Percentiles rank a stretch among this genome's conserved stretches.
Conservation (phyloP, 2,329 filamentous ascomycete species). For the Leptographium radiaticola region DNA sequence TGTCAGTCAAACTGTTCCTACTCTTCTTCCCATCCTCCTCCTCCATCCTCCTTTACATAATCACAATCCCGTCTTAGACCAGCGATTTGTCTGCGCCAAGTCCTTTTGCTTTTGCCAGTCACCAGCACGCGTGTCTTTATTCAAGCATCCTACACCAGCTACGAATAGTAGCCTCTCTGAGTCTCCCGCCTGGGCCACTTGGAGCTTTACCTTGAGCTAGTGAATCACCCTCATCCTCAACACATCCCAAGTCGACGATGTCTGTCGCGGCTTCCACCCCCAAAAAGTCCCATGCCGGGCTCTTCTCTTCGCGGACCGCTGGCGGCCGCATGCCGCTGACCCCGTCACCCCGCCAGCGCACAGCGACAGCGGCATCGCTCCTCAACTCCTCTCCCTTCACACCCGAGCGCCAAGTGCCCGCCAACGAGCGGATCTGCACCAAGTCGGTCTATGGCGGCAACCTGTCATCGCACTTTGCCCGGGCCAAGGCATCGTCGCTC, state of each 20-base stretch:
- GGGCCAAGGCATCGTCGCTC: conserved; percentile 54
- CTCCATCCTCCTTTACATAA: conserved; percentile 12
- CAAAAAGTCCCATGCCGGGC: conserved; percentile 83
- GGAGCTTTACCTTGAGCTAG: not conserved
- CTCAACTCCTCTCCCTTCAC: conserved; percentile 63
- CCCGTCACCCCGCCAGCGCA: conserved; percentile 65
- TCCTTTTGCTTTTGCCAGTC: not conserved
- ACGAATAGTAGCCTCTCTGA: too few relatives aligned
- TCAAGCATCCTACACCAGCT: too few relatives aligned
- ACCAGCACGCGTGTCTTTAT: too few relatives aligned
- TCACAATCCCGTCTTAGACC: conserved; percentile 6
- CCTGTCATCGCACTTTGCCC: conserved; percentile 65
- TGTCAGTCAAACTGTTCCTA: not conserved
- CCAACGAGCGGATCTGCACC: conserved; percentile 37
- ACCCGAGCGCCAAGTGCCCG: conserved; percentile 46
- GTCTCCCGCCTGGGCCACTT: not conserved
- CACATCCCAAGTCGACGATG: conserved; percentile 52
- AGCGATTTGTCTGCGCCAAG: conserved; percentile 3
- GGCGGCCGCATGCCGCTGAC: conserved; percentile 91
- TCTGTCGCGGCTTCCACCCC: conserved; percentile 72
- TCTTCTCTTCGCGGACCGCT: conserved; percentile 86
- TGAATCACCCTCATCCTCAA: conserved; percentile 14
- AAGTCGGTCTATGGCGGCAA: conserved; percentile 75
- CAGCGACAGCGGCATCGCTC: conserved; percentile 26
- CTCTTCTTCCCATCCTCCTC: conserved; percentile 11